Evolutionary conservation across 805 yeast species (phyloP).

Genomic region (Tetrapisispora taiwanensis): DNA sequence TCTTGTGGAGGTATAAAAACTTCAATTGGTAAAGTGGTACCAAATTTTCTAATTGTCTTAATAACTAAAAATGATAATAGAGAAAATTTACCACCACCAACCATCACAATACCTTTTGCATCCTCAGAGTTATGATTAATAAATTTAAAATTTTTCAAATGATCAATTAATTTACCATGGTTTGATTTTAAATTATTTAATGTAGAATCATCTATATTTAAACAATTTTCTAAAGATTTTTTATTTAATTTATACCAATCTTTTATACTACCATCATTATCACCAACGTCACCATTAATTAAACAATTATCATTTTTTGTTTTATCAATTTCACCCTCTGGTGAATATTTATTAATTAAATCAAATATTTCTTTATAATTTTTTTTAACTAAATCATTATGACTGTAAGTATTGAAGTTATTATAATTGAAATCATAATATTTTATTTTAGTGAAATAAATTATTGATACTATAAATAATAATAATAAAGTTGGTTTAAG

Average conservation of each 20-base stretch:
- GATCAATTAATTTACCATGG: conserved; percentile 13
- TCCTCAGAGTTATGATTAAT: conserved; percentile 30
- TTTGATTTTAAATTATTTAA: conserved; percentile 9
- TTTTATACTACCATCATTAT: conserved; percentile 12
- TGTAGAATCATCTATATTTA: conserved; percentile 13
- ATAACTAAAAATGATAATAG: conserved; percentile 60
- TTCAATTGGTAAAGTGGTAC: conserved; percentile 67
- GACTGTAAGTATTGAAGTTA: too few relatives aligned
- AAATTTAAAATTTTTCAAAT: conserved; percentile 6
- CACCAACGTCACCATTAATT: conserved; percentile 17
- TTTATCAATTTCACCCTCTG: conserved; percentile 17
- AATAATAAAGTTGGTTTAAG: too few relatives aligned
- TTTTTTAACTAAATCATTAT: too few relatives aligned
- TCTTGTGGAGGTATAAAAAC: conserved; percentile 53
- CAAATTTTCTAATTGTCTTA: conserved; percentile 48
- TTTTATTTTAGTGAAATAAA: too few relatives aligned
- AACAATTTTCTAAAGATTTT: conserved; percentile 15
- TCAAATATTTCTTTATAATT: conserved; percentile 11
- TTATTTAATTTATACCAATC: conserved; percentile 15
- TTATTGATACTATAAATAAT: too few relatives aligned
- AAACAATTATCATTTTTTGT: conserved; percentile 10
- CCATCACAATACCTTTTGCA: conserved; percentile 37
- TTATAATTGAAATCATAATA: too few relatives aligned
- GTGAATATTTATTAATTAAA: conserved; percentile 15
- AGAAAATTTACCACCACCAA: conserved; percentile 70